Evolutionary conservation across 176 grass and related monocot genomes (phyloP).

Genomic region (Cenchrus fungigraminus): DNA sequence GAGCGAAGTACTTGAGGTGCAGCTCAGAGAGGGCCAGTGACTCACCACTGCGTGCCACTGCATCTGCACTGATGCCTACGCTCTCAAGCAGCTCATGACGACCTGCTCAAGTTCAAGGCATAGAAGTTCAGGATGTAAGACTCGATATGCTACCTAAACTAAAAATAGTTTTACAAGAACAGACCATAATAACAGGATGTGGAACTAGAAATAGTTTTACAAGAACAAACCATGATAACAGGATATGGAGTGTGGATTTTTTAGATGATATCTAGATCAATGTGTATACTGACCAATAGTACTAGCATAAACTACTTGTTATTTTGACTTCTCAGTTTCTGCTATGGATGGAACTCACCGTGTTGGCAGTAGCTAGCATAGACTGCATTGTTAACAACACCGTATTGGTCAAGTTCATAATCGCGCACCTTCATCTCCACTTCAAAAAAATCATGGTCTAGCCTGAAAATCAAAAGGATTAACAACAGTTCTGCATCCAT

Average conservation of each 20-base stretch:
- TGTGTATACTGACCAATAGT: neutral
- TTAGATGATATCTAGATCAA: neutral
- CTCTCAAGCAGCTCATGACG: slow-evolving; percentile 78
- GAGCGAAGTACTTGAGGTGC: slow-evolving; percentile 76
- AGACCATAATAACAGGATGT: neutral
- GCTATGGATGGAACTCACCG: slow-evolving; percentile 54
- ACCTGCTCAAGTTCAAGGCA: slow-evolving; percentile 52
- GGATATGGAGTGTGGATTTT: neutral
- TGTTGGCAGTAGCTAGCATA: slow-evolving; percentile 95
- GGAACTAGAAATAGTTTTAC: neutral
- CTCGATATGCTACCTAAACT: too few species aligned
- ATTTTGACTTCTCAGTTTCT: neutral
- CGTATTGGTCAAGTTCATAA: slow-evolving; percentile 88
- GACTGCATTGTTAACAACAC: slow-evolving; percentile 91
- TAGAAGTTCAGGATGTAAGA: too few species aligned
- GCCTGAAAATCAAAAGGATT: slow-evolving; percentile 42
- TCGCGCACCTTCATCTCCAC: slow-evolving; percentile 82
- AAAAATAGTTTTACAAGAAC: too few species aligned
- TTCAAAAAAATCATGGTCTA: slow-evolving; percentile 60
- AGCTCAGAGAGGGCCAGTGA: slow-evolving; percentile 83
- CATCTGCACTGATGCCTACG: slow-evolving; percentile 72
- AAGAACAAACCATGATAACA: neutral
- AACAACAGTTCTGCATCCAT: neutral
- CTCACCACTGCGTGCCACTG: slow-evolving; percentile 73
- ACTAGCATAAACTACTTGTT: neutral